Evolutionary conservation across 129 eudicot species (phyloP), one percentile per base, ranked within the genome.

Genomic region (Flaveria robusta): DNA sequence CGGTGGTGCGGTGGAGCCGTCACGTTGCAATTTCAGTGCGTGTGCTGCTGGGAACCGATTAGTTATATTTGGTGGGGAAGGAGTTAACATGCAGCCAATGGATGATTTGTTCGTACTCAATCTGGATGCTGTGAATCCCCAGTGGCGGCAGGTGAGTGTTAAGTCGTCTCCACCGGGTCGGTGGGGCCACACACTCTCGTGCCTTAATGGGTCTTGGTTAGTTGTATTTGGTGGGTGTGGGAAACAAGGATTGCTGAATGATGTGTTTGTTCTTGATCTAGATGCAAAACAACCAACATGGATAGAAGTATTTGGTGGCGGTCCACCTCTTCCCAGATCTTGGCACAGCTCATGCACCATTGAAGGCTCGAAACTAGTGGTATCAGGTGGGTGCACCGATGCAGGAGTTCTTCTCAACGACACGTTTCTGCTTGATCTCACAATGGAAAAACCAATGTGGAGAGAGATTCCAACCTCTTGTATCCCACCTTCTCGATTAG

Each of bases 31-130:
- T 66, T 92, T 89, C 58, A 92, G 98, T 56, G 90, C 98, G 2
- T 92, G 98, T 79, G 98, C 98, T 26, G 96, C 86, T 19, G 98
- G 98, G 47, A 92, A 92, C 65, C 82, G 96, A 20, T 87, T 92
- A 9, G 98, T 92, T n/a, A 71, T 92, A 42, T 92, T 92, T 75
- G 97, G 97, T 8, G 97, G 97, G 31, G 97, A 92, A 79, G 97
- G 97, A 3, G 96, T 89, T 27, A 89, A 92, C 69, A 92, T 92
- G 98, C 93, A 92, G 88, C 98, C 98, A 14, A 92, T 92, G 98
- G 96, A 92, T 59, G 98, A 92, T 81, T 89, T 96, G 9, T 92
- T 92, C 76, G 96, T 92, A 42, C 98, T 92, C 54, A 86, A 92
- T 66, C 91, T 92, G 19, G 98, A 86, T 49, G 86, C 91, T 1